Evolutionary conservation across 169 alveolate species (phyloP).

Genomic region (Plasmodium vinckei): DNA sequence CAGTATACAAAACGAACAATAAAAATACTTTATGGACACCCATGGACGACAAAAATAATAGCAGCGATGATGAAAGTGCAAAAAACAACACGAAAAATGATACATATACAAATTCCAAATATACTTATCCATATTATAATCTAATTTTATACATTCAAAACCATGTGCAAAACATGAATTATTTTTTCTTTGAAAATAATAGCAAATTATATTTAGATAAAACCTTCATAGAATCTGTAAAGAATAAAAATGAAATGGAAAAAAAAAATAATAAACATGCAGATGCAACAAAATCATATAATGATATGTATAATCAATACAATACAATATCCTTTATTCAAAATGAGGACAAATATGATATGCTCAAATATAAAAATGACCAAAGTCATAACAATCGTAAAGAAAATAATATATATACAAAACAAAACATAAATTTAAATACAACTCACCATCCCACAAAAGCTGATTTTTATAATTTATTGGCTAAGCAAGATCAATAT

Average conservation of each 20-base stretch:
- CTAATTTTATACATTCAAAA: slow-evolving; percentile 71
- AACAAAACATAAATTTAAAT: neutral
- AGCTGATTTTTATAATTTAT: neutral
- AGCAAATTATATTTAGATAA: slow-evolving; percentile 22
- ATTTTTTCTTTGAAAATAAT: slow-evolving; percentile 47
- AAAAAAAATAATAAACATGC: neutral
- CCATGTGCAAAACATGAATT: slow-evolving; percentile 35
- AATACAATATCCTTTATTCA: slow-evolving; percentile 8
- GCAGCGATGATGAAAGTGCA: too few relatives aligned
- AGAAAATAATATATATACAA: neutral
- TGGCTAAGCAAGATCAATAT: neutral
- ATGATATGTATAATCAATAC: neutral
- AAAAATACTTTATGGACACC: slow-evolving; percentile 42
- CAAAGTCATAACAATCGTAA: neutral
- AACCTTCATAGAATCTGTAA: slow-evolving; percentile 28
- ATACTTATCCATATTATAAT: slow-evolving; percentile 69
- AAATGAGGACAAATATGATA: neutral
- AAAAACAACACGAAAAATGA: too few relatives aligned
- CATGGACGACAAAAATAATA: slow-evolving; percentile 17
- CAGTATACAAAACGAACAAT: slow-evolving; percentile 58
- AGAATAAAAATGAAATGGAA: slow-evolving; percentile 11
- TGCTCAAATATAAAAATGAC: neutral
- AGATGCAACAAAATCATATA: too few relatives aligned
- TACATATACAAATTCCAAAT: neutral
- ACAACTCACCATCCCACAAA: neutral